Evolutionary conservation across 208 protist genomes (phyloP), one percentile per base, ranked within the genome.

Genomic region (Histomonas meleagridis): DNA sequence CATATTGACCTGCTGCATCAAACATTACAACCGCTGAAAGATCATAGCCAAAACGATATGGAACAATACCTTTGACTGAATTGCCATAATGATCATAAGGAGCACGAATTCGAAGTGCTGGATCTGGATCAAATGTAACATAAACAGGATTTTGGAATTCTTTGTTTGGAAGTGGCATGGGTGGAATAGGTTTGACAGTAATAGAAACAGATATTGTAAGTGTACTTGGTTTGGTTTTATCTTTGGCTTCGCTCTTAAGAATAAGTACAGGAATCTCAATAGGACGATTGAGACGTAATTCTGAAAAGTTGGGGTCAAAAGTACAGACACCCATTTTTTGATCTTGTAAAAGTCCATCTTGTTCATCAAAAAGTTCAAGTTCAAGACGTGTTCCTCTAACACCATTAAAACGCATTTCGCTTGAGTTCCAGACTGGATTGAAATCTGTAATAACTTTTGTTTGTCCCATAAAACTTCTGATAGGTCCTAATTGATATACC

Each of bases 321-420:
- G n/a, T n/a, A n/a, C n/a, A n/a, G n/a, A n/a, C n/a, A n/a, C n/a
- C n/a, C n/a, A n/a, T n/a, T n/a, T n/a, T n/a, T n/a, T n/a, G n/a
- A n/a, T n/a, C n/a, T n/a, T n/a, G n/a, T n/a, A n/a, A n/a, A n/a
- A 51, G 26, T 0, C 76, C 76, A 1, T 55, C 1, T n/a, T 46
- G 26, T 32, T 86, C 76, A 86, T 86, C 32, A n/a, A 38, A 86
- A 86, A 86, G 40, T 5, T 86, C 76, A 2, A 86, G 38, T n/a
- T 53, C n/a, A 38, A 86, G n/a, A 28, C 76, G 76, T 32, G 76
- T 46, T 51, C 76, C 76, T 40, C 76, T 40, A 38, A 86, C 46
- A 26, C 46, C 18, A 35, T 86, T 86, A 28, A 86, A 55, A 38
- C 38, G 38, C 18, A 55, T 55, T 21, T 16, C n/a, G 9, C 46